phyloP scores from a whole-genome alignment of 164 flowering plant species.

The Chloranthus sessilifolius region DNA sequence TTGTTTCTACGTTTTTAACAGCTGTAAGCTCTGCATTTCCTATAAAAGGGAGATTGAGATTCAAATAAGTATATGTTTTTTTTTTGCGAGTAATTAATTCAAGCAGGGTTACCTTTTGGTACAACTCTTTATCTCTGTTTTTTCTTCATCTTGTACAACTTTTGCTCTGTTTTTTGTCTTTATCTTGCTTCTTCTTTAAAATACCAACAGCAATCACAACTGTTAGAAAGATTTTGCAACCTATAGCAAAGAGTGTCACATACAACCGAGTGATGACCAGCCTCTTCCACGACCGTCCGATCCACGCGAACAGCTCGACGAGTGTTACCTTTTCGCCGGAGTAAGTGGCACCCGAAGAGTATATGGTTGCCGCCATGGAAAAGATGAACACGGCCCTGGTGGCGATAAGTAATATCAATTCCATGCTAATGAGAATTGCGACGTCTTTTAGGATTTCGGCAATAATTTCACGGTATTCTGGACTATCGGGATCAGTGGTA shows the following conservation, averaged over 20 bases:
- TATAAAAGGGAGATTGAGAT: too few species aligned
- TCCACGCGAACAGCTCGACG: slow-evolving; percentile 11
- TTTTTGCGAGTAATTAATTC: not conserved
- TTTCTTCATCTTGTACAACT: not conserved
- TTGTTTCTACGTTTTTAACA: too few species aligned
- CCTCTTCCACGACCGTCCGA: slow-evolving; percentile 14
- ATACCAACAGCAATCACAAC: not conserved
- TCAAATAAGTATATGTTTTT: not conserved
- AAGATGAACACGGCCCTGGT: not conserved
- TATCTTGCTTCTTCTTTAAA: not conserved
- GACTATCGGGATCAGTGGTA: not conserved
- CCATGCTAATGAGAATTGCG: not conserved
- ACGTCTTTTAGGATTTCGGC: not conserved
- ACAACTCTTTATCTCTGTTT: too few species aligned
- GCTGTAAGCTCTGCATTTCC: too few species aligned
- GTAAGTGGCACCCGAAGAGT: slow-evolving; percentile 16
- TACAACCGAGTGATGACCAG: slow-evolving; percentile 21
- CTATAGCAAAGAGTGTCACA: slow-evolving; percentile 12
- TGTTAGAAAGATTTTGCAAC: slow-evolving; percentile 3
- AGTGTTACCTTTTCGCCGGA: slow-evolving; percentile 5
- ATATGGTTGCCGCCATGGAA: slow-evolving; percentile 6
- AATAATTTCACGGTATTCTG: slow-evolving; percentile 7
- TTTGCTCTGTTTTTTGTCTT: not conserved
- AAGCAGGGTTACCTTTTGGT: not conserved
- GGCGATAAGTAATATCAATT: slow-evolving; percentile 2